These are phyloP conservation scores for Fusarium poae DNA, from an alignment of 2,329 filamentous ascomycete species.

Conservation along the genomic window DNA sequence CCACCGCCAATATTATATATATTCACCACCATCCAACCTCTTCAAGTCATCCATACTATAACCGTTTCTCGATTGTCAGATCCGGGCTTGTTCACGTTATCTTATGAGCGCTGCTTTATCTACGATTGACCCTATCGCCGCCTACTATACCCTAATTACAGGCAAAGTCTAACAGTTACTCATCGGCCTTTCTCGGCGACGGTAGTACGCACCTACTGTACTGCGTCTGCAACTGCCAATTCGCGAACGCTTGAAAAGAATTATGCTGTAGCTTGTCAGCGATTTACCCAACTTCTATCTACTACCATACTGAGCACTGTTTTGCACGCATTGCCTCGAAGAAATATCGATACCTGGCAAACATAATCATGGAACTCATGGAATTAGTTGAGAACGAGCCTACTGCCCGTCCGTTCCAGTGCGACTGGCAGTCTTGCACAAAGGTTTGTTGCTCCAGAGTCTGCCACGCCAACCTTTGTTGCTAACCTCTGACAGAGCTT, in stretches of 20 bases:
- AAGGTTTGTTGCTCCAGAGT: constrained; percentile 62
- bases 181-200: constrained; percentile 5
- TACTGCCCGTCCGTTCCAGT: constrained; percentile 72
- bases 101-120: constrained; percentile 10
- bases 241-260: constrained; percentile 10
- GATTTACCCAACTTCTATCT: constrained; percentile 11
- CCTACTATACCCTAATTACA: constrained; percentile 31
- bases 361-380: constrained; percentile 68
- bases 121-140: constrained; percentile 12
- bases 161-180: constrained; percentile 7
- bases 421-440: constrained; percentile 72
- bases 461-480: neutral
- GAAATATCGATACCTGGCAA: constrained; percentile 11
- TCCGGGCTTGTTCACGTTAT: constrained; percentile 3
- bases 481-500: constrained; percentile 67
- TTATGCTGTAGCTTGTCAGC: constrained; percentile 35
- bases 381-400: constrained; percentile 75
- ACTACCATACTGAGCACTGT: neutral
- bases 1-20: constrained; percentile 17
- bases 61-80: constrained; percentile 8
- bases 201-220: constrained; percentile 1
- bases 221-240: constrained; percentile 11
- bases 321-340: constrained; percentile 5
- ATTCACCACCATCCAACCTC: constrained; percentile 8
- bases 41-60: constrained; percentile 6